A percentile compares a stretch with the other conserved stretches of the same genome.
phyloP scores from a whole-genome alignment of 495 filamentous ascomycete species.

The Endocarpon pusillum region DNA sequence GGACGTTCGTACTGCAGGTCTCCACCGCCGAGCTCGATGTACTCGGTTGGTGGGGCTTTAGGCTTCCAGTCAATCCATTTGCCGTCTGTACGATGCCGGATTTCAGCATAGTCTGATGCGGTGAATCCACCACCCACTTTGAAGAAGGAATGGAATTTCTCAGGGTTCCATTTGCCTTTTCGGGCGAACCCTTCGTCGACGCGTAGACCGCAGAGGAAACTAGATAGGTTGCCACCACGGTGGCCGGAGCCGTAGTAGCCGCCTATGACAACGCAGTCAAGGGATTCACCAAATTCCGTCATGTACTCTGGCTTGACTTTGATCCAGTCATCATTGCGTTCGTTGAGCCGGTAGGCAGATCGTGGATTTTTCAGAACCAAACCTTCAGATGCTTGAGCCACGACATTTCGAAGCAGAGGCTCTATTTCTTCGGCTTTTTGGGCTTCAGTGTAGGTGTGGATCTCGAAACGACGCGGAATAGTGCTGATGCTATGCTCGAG shows the following conservation, averaged over 20 bases:
- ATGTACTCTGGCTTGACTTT: constrained; percentile 99
- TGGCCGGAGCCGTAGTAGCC: constrained; percentile 84
- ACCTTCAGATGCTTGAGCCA: constrained; percentile 79
- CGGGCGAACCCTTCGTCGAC: constrained; percentile 36
- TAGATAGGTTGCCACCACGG: constrained; percentile 66
- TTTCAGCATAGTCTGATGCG: constrained; percentile 64
- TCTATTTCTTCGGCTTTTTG: constrained; percentile 56
- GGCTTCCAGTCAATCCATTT: constrained; percentile 83
- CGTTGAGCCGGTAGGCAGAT: constrained; percentile 71
- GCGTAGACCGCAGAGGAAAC: constrained; percentile 74
- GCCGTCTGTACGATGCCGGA: constrained; percentile 69
- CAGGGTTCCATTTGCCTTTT: constrained; percentile 40
- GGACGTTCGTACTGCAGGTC: constrained; percentile 58
- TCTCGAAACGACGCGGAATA: constrained; percentile 60
- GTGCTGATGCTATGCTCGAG: constrained; percentile 47
- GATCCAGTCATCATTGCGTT: constrained; percentile 93
- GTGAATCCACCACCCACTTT: constrained; percentile 91
- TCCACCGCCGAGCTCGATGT: constrained; percentile 68
- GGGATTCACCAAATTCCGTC: constrained; percentile 85
- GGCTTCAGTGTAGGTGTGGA: constrained; percentile 58
- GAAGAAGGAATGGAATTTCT: constrained; percentile 82
- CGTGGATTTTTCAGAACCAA: constrained; percentile 88
- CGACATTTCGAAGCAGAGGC: constrained; percentile 56
- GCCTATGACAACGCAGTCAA: constrained; percentile 78
- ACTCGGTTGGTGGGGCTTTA: constrained; percentile 59